A percentile compares a stretch with the other conserved stretches of the same genome.
Conservation (phyloP, 2,329 filamentous ascomycete species). For the Coniella lustricola region DNA sequence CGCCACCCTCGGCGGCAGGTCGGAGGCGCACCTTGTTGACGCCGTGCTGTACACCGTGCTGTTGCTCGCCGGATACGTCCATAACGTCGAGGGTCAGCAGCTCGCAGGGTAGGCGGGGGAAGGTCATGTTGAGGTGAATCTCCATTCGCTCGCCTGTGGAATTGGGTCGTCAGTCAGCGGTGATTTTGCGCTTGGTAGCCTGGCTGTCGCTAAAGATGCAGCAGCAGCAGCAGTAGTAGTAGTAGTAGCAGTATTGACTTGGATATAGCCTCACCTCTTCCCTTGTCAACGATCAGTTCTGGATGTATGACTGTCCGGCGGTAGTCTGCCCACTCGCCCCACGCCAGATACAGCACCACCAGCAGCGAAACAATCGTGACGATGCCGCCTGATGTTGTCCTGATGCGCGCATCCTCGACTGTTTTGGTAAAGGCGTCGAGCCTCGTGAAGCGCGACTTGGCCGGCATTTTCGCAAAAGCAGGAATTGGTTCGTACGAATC, state of each 20-base stretch:
- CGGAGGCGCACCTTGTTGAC: slow-evolving; percentile 83
- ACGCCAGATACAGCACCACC: slow-evolving; percentile 79
- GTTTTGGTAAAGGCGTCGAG: slow-evolving; percentile 99
- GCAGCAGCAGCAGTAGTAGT: no score
- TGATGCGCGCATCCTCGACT: slow-evolving; percentile 92
- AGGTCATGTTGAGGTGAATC: slow-evolving; percentile 95
- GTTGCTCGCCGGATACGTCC: slow-evolving; percentile 96
- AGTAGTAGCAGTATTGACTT: no score
- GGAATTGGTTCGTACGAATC: no score
- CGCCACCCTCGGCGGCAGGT: slow-evolving; percentile 65
- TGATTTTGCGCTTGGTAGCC: no score
- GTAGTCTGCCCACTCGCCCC: slow-evolving; percentile 96
- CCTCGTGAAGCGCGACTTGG: slow-evolving; percentile 90
- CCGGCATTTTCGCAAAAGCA: slow-evolving; percentile 53
- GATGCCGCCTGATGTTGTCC: slow-evolving; percentile 90
- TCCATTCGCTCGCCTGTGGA: slow-evolving; percentile 88
- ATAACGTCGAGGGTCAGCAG: slow-evolving; percentile 95
- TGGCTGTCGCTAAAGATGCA: no score
- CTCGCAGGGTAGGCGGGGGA: slow-evolving; percentile 89
- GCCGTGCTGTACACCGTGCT: slow-evolving; percentile 88
- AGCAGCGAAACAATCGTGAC: slow-evolving; percentile 88
- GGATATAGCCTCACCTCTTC: slow-evolving; percentile 60
- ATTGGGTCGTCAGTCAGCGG: slow-evolving; percentile 16
- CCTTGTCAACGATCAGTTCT: slow-evolving; percentile 93
- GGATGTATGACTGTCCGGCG: slow-evolving; percentile 78